phyloP scores from a whole-genome alignment of 208 protist species.

The Trypanosomatidae sp. region DNA sequence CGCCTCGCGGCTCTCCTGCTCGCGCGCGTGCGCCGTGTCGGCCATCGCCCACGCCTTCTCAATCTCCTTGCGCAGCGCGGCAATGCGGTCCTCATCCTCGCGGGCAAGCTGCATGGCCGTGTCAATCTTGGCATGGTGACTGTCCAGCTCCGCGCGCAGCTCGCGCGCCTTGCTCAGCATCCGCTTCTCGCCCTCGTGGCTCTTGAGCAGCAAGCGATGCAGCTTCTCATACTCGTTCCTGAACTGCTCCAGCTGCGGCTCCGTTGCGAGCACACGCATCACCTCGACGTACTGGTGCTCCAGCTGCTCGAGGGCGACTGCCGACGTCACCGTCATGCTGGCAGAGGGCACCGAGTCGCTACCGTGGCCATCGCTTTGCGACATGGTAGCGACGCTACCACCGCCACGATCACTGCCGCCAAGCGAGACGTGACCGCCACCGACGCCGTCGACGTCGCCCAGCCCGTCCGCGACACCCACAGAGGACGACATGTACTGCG shows the following conservation, averaged over 20 bases:
- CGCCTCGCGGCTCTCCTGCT: constrained; percentile 91
- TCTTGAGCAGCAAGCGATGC: constrained; percentile 93
- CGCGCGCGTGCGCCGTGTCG: constrained; percentile 93
- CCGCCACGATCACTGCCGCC: background rate
- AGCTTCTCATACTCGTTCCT: constrained; percentile 96
- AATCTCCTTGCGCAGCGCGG: constrained; percentile 89
- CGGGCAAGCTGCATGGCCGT: constrained; percentile 92
- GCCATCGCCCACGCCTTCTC: constrained; percentile 97
- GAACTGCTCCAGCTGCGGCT: constrained; percentile 93
- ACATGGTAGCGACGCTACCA: background rate
- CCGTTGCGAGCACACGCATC: constrained; percentile 84
- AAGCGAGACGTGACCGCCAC: too few species aligned
- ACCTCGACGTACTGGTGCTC: constrained; percentile 93
- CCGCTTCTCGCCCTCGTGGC: constrained; percentile 95
- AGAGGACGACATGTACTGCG: too few species aligned
- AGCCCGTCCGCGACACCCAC: too few species aligned
- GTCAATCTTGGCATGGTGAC: constrained; percentile 94
- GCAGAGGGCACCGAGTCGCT: background rate
- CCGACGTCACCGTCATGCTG: constrained; percentile 22
- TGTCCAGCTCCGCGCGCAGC: constrained; percentile 91
- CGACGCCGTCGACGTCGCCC: too few species aligned
- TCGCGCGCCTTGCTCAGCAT: constrained; percentile 91
- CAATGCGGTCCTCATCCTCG: constrained; percentile 94
- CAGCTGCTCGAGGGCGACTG: constrained; percentile 79
- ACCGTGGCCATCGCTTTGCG: background rate